Percentiles rank a stretch among this genome's conserved stretches.
These are phyloP conservation scores for Pichia occidentalis DNA, from an alignment of 805 yeast species.

Conservation along the genomic window DNA sequence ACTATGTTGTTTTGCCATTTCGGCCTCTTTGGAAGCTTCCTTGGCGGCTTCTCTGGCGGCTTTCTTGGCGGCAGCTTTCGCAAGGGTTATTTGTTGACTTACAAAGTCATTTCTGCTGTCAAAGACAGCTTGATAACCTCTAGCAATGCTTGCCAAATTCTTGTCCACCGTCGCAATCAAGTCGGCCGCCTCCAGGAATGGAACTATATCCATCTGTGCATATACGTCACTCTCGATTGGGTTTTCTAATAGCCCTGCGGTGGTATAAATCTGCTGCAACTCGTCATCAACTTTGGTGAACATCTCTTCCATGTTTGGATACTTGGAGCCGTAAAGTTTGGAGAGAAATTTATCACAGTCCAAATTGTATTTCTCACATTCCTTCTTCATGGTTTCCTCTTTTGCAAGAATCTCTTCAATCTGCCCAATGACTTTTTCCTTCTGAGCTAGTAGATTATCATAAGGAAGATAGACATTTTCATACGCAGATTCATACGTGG, in stretches of 20 bases:
- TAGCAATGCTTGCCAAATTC: slow-evolving; percentile 15
- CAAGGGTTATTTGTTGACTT: slow-evolving; percentile 13
- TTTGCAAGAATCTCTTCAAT: slow-evolving; percentile 30
- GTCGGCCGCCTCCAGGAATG: slow-evolving; percentile 26
- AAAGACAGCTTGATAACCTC: slow-evolving; percentile 23
- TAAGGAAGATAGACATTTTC: slow-evolving; percentile 13
- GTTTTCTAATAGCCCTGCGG: too few relatives aligned
- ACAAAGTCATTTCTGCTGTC: slow-evolving; percentile 25
- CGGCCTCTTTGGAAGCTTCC: neutral
- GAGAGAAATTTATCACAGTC: slow-evolving; percentile 42
- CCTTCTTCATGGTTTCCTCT: slow-evolving; percentile 3
- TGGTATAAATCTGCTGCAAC: neutral
- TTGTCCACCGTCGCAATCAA: slow-evolving; percentile 22
- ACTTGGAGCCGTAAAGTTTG: slow-evolving; percentile 3
- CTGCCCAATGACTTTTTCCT: slow-evolving; percentile 29
- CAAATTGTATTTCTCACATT: slow-evolving; percentile 35
- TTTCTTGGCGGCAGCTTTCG: slow-evolving; percentile 13
- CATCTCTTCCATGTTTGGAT: slow-evolving; percentile 34
- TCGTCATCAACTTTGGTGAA: slow-evolving; percentile 11
- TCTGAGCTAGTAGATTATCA: neutral
- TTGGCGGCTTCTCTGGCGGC: slow-evolving; percentile 15
- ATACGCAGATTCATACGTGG: slow-evolving; percentile 31
- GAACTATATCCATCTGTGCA: slow-evolving; percentile 18
- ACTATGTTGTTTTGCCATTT: too few relatives aligned
- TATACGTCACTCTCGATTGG: too few relatives aligned